These are phyloP conservation scores for Moesziomyces sp. DNA, from an alignment of 1,284 basidiomycete genomes.

Conservation along the genomic window DNA sequence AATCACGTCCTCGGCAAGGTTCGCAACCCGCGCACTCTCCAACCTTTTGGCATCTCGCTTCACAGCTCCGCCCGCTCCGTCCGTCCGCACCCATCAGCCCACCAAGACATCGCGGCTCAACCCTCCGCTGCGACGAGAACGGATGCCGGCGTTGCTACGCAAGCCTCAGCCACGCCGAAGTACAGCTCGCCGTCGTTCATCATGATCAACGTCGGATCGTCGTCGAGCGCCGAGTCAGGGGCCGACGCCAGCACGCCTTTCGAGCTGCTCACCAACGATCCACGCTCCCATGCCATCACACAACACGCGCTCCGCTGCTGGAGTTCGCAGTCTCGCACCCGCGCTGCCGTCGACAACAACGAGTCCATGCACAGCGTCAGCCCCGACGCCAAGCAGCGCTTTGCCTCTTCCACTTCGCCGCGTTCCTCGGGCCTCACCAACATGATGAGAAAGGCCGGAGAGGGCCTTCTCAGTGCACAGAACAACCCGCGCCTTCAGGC, in stretches of 20 bases:
- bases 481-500: conserved; percentile 20
- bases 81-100: conserved; percentile 10
- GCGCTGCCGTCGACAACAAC: conserved; percentile 1
- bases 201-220: background rate
- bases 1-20: conserved; percentile 40
- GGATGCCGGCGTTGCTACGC: background rate
- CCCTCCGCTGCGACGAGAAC: background rate
- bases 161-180: background rate
- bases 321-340: conserved; percentile 19
- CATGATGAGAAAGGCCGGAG: conserved; percentile 45
- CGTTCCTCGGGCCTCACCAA: conserved; percentile 37
- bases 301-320: conserved; percentile 32
- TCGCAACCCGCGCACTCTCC: conserved; percentile 19
- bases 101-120: conserved; percentile 6
- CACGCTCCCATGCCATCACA: conserved; percentile 21
- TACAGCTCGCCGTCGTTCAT: conserved; percentile 19
- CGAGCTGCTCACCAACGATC: conserved; percentile 30
- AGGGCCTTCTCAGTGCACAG: conserved; percentile 23
- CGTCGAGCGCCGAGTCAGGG: background rate
- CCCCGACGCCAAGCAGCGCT: conserved; percentile 10
- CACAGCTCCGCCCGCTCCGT: conserved; percentile 28
- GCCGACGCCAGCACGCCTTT: conserved; percentile 14
- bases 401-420: conserved; percentile 16
- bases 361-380: conserved; percentile 8
- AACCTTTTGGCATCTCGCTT: conserved; percentile 29